Conservation (phyloP, 1,139 yeast species). For the Scheffersomyces insectosa region DNA sequence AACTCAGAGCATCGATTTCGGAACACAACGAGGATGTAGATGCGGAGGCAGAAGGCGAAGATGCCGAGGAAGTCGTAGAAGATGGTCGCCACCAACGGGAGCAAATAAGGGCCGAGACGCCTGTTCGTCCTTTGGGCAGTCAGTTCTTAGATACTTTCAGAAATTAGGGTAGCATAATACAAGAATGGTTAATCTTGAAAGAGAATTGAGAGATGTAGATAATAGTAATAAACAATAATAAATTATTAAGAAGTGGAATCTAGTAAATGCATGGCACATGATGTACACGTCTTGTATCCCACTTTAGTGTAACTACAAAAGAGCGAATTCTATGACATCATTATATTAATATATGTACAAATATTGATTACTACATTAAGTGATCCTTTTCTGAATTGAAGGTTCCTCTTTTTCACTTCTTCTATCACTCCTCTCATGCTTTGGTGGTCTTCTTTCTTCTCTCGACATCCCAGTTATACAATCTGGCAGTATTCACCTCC, state of each 20-base stretch:
- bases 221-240: too few species aligned
- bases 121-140: constrained; percentile 58
- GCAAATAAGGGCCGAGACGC: constrained; percentile 51
- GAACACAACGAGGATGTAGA: constrained; percentile 17
- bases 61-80: constrained; percentile 6
- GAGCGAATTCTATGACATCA: too few species aligned
- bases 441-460: constrained; percentile 53
- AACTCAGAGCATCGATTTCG: neutral
- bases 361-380: neutral
- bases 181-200: too few species aligned
- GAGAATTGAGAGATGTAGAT: too few species aligned
- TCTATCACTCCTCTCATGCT: constrained; percentile 1
- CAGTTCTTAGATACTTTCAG: constrained; percentile 62
- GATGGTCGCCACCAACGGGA: neutral
- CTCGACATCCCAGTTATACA: constrained; percentile 95
- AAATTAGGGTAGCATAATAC: constrained; percentile 14
- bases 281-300: too few species aligned
- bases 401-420: too few species aligned
- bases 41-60: constrained; percentile 23
- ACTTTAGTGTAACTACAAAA: too few species aligned
- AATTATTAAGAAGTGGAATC: too few species aligned
- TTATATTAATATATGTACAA: neutral
- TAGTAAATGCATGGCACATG: too few species aligned
- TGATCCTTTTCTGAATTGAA: neutral
- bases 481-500: constrained; percentile 96